Conservation (phyloP, 2,329 filamentous ascomycete species). For the Aureobasidium uvarum region DNA sequence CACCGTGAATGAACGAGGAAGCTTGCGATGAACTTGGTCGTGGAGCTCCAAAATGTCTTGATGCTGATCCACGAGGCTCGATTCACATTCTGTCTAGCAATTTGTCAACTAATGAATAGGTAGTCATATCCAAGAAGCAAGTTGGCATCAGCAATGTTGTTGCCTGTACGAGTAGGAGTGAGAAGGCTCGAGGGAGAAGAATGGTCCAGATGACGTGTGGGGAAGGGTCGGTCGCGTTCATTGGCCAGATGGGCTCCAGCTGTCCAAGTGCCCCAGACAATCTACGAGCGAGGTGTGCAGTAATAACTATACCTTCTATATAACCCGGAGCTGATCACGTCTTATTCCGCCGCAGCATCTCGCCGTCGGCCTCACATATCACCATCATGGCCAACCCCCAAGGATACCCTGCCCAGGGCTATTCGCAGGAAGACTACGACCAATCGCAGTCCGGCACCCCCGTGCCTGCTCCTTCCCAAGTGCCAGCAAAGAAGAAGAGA, state of each 20-base stretch:
- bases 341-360: slow-evolving; percentile 15
- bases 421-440: slow-evolving; percentile 30
- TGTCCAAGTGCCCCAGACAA: slow-evolving; percentile 7
- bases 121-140: not conserved
- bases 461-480: slow-evolving; percentile 30
- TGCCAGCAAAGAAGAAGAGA: slow-evolving; percentile 74
- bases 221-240: slow-evolving; percentile 1
- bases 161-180: not conserved
- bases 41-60: too few species aligned
- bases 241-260: slow-evolving; percentile 12
- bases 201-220: slow-evolving; percentile 3
- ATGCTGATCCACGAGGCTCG: too few species aligned
- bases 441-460: slow-evolving; percentile 29
- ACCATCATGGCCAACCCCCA: slow-evolving; percentile 28
- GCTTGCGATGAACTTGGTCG: not conserved
- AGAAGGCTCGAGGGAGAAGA: not conserved
- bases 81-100: not conserved
- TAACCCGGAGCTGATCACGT: slow-evolving; percentile 9
- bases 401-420: slow-evolving; percentile 30
- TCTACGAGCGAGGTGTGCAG: not conserved
- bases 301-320: not conserved
- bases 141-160: not conserved
- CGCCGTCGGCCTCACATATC: slow-evolving; percentile 2
- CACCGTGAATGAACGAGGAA: not conserved
- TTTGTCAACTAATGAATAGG: too few species aligned